A percentile compares a stretch with the other conserved stretches of the same genome.
Conservation (phyloP, 176 grass and related monocot species). For the Eragrostis nindensis region DNA sequence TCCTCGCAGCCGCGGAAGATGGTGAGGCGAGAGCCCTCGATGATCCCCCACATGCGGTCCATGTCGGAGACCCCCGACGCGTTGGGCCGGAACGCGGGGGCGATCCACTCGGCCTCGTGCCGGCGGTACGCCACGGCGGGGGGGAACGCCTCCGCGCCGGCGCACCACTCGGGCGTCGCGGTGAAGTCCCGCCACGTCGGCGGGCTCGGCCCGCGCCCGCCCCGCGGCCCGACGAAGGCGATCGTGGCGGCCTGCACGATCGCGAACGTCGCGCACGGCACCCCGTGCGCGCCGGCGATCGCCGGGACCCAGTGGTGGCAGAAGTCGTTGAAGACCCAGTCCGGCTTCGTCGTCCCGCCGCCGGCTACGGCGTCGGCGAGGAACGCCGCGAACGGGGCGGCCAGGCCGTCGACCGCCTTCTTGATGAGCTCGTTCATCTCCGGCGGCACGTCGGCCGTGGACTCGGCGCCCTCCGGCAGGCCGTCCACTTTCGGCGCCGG, state of each 20-base stretch:
- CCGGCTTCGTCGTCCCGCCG: background rate
- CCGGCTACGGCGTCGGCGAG: too few relatives aligned
- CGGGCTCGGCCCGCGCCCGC: background rate
- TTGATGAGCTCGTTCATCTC: slow-evolving; percentile 43
- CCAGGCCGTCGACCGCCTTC: slow-evolving; percentile 55
- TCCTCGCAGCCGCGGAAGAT: slow-evolving; percentile 46
- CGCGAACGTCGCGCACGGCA: slow-evolving; percentile 37
- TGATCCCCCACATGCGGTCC: background rate
- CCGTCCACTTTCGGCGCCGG: slow-evolving; percentile 16
- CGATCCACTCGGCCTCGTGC: slow-evolving; percentile 25
- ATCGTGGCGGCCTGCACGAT: background rate
- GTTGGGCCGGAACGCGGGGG: background rate
- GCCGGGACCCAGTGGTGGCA: slow-evolving; percentile 31
- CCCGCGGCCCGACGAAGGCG: slow-evolving; percentile 44
- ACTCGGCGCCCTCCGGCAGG: slow-evolving; percentile 42
- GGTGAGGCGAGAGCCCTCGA: slow-evolving; percentile 15
- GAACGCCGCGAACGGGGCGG: slow-evolving; percentile 15
- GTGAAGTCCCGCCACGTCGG: slow-evolving; percentile 30
- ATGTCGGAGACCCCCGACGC: slow-evolving; percentile 23
- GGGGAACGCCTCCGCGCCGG: slow-evolving; percentile 15
- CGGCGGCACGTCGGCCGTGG: too few relatives aligned
- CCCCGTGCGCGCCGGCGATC: slow-evolving; percentile 27
- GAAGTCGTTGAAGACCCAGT: slow-evolving; percentile 59
- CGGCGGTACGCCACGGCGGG: slow-evolving; percentile 24
- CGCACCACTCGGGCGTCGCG: slow-evolving; percentile 36